Base-by-base conservation (phyloP, 2,329 filamentous ascomycete genomes). In the Arthrobotrys musiformis region DNA sequence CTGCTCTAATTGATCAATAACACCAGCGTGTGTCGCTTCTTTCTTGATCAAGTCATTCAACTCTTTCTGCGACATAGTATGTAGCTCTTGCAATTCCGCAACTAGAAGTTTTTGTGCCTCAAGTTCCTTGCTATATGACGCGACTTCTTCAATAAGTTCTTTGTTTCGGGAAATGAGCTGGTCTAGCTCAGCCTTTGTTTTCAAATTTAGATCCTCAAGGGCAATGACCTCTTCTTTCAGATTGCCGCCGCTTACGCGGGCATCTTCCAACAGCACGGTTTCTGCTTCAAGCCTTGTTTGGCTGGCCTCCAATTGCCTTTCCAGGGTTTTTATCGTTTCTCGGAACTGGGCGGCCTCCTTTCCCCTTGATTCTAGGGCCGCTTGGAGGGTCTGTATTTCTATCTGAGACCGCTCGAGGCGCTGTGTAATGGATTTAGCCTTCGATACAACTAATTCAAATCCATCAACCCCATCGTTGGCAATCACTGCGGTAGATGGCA, bases 1-100 rank as follows among this genome's bases (percentile, higher is more conserved):
- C 81, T 98, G 94, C 84, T 99, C 95, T 4, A 99, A 90, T 84
- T 99, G 94, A 83, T 98, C 93, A 7, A 99, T 93, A 11, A 99
- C 86, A 22, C 93, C 90, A 46, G 92, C 92, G 83, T 95, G 96
- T 87, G 97, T 97, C n/a, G 73, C 68, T 85, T 93, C 91, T 86
- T 96, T 97, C 84, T 87, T 87, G 46, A 83, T 86, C 37, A 81
- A 60, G 35, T 78, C 78, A 81, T 90, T 88, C 22, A 91, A 84
- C 56, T 81, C 79, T 26, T 78, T 78, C 42, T 81, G 77, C 4
- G 76, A 73, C 58, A 79, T 67, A 26, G 50, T 73, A 35, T 81
- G 79, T n/a, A 80, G 61, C 58, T 81, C 79, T 52, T 80, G 79
- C 24, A 81, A 69, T 28, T 81, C 79, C 35, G 70, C 72, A 7